phyloP scores from a whole-genome alignment of 2,329 filamentous ascomycete species.

The Nothopassalora personata region DNA sequence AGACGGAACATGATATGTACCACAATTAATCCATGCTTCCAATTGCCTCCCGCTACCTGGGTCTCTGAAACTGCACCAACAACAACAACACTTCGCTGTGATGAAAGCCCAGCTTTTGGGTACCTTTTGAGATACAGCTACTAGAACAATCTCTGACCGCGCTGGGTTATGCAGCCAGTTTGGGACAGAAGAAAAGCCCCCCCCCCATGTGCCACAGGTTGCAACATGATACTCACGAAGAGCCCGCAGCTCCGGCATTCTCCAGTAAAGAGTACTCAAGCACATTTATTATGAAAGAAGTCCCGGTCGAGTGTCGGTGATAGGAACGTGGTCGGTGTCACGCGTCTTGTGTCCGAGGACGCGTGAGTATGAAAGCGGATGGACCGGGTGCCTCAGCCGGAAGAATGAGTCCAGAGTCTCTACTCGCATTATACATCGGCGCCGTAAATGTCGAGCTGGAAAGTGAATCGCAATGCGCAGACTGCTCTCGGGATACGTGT shows the following conservation, averaged over 20 bases:
- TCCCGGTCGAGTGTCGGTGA: constrained; percentile 2
- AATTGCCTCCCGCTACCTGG: neutral
- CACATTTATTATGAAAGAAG: constrained; percentile 20
- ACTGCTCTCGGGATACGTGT: neutral
- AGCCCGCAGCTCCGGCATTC: constrained; percentile 12
- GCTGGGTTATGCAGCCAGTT: constrained; percentile 14
- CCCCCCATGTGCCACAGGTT: constrained; percentile 12
- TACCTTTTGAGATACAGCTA: constrained; percentile 18
- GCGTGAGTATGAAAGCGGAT: constrained; percentile 6
- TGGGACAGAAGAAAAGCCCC: constrained; percentile 14
- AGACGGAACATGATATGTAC: neutral
- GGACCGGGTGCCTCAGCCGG: constrained; percentile 9
- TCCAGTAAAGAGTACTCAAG: constrained; percentile 19
- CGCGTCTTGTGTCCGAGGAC: constrained; percentile 8
- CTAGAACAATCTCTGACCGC: constrained; percentile 11
- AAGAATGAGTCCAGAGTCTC: constrained; percentile 5
- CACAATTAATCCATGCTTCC: neutral
- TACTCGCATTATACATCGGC: constrained; percentile 13
- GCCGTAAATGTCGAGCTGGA: constrained; percentile 9
- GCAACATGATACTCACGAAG: constrained; percentile 8
- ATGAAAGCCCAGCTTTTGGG: constrained; percentile 18
- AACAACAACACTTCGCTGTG: neutral
- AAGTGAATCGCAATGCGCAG: neutral
- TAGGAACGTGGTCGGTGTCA: constrained; percentile 5
- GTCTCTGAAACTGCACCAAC: neutral